Evolutionary conservation across 495 filamentous ascomycete species (phyloP), one percentile per base, ranked within the genome.

Genomic region (Cercophora scortea): DNA sequence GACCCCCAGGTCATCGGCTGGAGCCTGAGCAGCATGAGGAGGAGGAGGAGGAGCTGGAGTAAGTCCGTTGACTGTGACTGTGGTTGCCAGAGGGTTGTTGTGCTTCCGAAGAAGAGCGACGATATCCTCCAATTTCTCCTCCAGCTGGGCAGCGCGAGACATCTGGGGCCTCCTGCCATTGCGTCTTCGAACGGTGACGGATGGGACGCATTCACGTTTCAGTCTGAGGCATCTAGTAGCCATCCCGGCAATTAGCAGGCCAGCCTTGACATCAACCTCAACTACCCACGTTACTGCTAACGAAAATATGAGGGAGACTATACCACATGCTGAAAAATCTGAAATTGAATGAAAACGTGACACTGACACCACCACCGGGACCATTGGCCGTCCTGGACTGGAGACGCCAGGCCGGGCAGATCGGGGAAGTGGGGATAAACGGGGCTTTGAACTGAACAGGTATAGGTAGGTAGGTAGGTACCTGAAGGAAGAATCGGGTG

Each of bases 71-170:
- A 15, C 18, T 44, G n/a, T 10, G 12, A 15, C 15, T 55, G 56
- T 25, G 2, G 47, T 45, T 5, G 17, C 25, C 38, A 58, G 55
- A 12, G 52, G 53, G 1, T 15, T 15, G 38, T 64, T 54, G 25
- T 71, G 70, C 6, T 60, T 66, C 40, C 66, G 59, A 19, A 76
- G 65, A 42, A 74, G 64, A 8, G 62, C 57, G n/a, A 73, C 68
- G 4, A 76, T 55, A 38, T 73, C 70, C 18, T 76, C 73, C 1
- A 74, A 60, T 58, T 73, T 74, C 41, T 71, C 64, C 53, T 75
- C 71, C 5, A 74, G 68, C 50, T 72, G 69, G 13, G 72, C 71
- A 0, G 72, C 61, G 16, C 70, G 60, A 8, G 66, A 65, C 0
- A 66, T 55, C 43, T 65, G 58, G 8, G 49, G 35, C 35, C 61